Evolutionary conservation across 257 asterid genomes (phyloP), one percentile per base, ranked within the genome.

Genomic region (Ajuga chamaepitys): DNA sequence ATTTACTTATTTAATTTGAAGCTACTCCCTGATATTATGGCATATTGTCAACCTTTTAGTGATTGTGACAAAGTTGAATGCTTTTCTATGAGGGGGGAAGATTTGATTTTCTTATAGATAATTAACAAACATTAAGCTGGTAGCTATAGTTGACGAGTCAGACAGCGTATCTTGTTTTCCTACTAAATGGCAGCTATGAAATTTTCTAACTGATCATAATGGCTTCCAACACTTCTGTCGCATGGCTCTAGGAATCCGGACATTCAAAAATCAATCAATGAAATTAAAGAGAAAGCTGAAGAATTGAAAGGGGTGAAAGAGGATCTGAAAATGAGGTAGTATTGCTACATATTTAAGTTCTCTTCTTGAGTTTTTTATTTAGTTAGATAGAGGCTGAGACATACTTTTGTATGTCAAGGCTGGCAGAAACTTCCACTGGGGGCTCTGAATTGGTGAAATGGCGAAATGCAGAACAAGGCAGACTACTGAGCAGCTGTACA

Each of bases 371-470:
- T 38, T 44, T 59, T 61, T 53, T 18, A 34, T 62, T 74, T 73
- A 71, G 75, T 73, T 58, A 58, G 61, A 42, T 71, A 75, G 70
- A 70, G 94, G 98, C 96, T 91, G 91, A 91, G 97, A 80, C 97
- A 89, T 93, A 89, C 97, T 54, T 51, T 82, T 87, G 97, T 92
- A 92, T 92, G 97, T 92, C 97, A 89, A 92, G 88, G 93, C 96
- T 85, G 90, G 92, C 91, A 85, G 95, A 86, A 79, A 78, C 78
- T 73, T 85, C 84, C 80, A 82, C 62, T 85, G 82, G 83, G 86
- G 80, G 77, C 83, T 84, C 94, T 92, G 97, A 93, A 91, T 80
- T 84, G 90, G 81, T 93, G 95, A 89, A 83, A 83, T 89, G 88
- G 91, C 86, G 83, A 93, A 75, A 84, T 89, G 99, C 97, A 93